Evolutionary conservation across 345 rosid species (phyloP).

Genomic region (Melastoma malabathricum): DNA sequence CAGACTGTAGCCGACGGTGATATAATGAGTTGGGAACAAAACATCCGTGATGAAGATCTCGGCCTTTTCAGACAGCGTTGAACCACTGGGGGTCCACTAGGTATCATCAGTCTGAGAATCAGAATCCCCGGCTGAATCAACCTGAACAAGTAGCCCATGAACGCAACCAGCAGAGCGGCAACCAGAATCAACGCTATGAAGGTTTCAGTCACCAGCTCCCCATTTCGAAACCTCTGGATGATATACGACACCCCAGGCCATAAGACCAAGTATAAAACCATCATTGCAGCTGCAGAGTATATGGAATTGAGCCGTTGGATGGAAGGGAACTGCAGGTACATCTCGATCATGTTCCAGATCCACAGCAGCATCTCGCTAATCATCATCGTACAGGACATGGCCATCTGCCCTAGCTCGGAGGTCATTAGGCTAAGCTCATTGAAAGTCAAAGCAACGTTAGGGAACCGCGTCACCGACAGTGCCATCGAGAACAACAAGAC

Average conservation of each 20-base stretch:
- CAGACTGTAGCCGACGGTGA: conserved; percentile 10
- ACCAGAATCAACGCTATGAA: conserved; percentile 1
- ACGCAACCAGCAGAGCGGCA: neutral
- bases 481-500: neutral
- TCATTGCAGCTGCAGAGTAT: neutral
- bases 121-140: conserved; percentile 8
- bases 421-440: conserved; percentile 10
- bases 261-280: neutral
- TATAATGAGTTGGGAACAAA: conserved; percentile 16
- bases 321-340: neutral
- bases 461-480: conserved; percentile 8
- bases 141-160: conserved; percentile 3
- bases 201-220: conserved; percentile 1
- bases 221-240: conserved; percentile 1
- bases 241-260: neutral
- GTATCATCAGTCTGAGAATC: conserved; percentile 12
- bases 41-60: conserved; percentile 14
- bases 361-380: neutral
- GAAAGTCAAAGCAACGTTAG: conserved; percentile 4
- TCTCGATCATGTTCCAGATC: neutral
- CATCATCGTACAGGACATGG: conserved; percentile 4
- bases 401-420: conserved; percentile 11
- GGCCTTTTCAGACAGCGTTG: conserved; percentile 12
- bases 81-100: conserved; percentile 16
- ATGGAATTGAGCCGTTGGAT: neutral